Base-by-base conservation (phyloP, 768 basidiomycete species). In the Auriscalpium orientale region DNA sequence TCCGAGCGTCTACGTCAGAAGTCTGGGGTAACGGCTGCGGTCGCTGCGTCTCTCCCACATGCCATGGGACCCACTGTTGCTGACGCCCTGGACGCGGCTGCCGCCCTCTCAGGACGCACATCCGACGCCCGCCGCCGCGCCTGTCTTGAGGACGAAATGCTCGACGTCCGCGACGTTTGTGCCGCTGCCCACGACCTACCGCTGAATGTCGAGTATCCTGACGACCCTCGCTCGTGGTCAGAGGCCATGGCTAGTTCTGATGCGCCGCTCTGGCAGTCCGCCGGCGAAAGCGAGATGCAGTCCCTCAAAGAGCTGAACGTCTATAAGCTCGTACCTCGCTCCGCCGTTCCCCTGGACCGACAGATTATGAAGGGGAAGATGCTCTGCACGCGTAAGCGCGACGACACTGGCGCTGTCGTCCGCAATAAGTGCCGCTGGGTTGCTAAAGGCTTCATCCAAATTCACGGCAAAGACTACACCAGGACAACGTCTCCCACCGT, bases 401-500 rank as follows among this genome's bases (percentile, higher is more conserved):
- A 71, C 51, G 49, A 50, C 11, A 38, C 63, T 35, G 72, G 70
- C 10, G 46, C 58, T 11, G 57, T 67, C 0, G 56, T 63, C 0
- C 49, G 66, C 15, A 68, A 66, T 58, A 78, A 78, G 57, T 71
- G 70, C 0, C 64, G 70, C 0, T 68, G 72, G 18, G 74, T 80
- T 0, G 71, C 75, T 20, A 68, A 72, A 51, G 78, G 79, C 0
- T 76, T 67, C 60, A 59, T 73, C 20, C 75, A 76, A 51, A 58
- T 71, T 0, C 71, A 64, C 22, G 76, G 79, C 0, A 55, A 65
- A 8, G 77, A 80, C 52, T 80, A 72, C 54, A 66, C 62, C 0
- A 67, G 71, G 38, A 77, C 75, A 0, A 74, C 72, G 43, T 74
- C 77, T 46, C 73, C 73, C 1, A 72, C 70, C 8, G 70, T 70